These are phyloP conservation scores for Calocybe gangraenosa DNA, from an alignment of 768 basidiomycete genomes.

Conservation along the genomic window DNA sequence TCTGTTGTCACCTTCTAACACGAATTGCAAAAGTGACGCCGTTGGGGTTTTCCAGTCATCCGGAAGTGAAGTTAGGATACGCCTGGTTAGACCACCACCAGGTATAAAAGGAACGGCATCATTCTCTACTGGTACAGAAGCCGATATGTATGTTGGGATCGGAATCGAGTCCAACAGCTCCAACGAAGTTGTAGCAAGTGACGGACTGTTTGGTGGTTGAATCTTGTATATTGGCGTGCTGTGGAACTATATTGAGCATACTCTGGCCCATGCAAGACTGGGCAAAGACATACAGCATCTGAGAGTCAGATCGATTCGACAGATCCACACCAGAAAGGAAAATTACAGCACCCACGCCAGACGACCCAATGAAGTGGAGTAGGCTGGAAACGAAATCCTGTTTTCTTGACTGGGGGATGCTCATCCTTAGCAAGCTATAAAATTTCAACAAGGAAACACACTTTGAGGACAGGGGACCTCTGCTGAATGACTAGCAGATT, in stretches of 20 bases:
- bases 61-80: slow-evolving; percentile 59
- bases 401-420: slow-evolving; percentile 51
- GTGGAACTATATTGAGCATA: not conserved
- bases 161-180: slow-evolving; percentile 40
- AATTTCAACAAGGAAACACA: slow-evolving; percentile 18
- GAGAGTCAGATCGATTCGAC: slow-evolving; percentile 67
- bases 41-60: slow-evolving; percentile 47
- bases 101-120: slow-evolving; percentile 65
- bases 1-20: slow-evolving; percentile 79
- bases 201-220: slow-evolving; percentile 36
- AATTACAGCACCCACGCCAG: slow-evolving; percentile 47
- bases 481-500: slow-evolving; percentile 70
- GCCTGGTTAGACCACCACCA: slow-evolving; percentile 68
- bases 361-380: slow-evolving; percentile 50
- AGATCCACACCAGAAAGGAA: slow-evolving; percentile 76
- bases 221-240: slow-evolving; percentile 70
- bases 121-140: slow-evolving; percentile 32
- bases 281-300: slow-evolving; percentile 59
- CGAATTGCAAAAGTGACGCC: slow-evolving; percentile 66
- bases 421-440: too few species aligned
- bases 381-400: slow-evolving; percentile 59
- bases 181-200: slow-evolving; percentile 41
- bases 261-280: not conserved
- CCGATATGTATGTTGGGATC: slow-evolving; percentile 52
- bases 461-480: slow-evolving; percentile 76